Evolutionary conservation across 768 basidiomycete genomes (phyloP).

Genomic region (Suillus americanus): DNA sequence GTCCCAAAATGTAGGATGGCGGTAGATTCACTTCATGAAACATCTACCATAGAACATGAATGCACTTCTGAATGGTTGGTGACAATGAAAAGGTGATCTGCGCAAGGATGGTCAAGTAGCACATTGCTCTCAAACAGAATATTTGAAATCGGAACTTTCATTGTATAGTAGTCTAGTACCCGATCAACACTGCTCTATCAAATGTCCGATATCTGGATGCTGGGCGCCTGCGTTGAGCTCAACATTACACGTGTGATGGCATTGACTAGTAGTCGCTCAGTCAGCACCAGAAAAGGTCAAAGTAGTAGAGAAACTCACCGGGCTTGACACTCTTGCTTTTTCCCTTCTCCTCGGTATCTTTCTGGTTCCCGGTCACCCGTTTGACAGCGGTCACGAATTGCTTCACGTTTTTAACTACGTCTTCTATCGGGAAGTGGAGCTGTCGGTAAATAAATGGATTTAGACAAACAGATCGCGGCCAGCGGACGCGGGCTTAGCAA

Average conservation of each 20-base stretch:
- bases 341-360: constrained; percentile 44
- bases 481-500: neutral
- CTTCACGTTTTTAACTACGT: constrained; percentile 76
- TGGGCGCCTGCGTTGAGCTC: constrained; percentile 86
- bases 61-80: neutral
- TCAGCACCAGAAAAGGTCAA: constrained; percentile 3
- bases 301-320: constrained; percentile 19
- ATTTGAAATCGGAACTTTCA: neutral
- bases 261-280: constrained; percentile 53
- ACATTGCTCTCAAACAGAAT: neutral
- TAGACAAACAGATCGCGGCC: neutral
- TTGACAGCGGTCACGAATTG: constrained; percentile 76
- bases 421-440: constrained; percentile 73
- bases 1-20: neutral
- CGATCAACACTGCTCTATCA: constrained; percentile 32
- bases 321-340: constrained; percentile 47
- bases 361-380: constrained; percentile 68
- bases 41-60: neutral
- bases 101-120: neutral
- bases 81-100: neutral
- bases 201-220: constrained; percentile 81
- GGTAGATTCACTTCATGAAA: neutral
- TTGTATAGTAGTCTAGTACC: neutral
- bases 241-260: constrained; percentile 79
- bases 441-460: constrained; percentile 29